A percentile compares a stretch with the other conserved stretches of the same genome.
phyloP scores from a whole-genome alignment of 345 rosid genomes.

The Nephelium lappaceum region DNA sequence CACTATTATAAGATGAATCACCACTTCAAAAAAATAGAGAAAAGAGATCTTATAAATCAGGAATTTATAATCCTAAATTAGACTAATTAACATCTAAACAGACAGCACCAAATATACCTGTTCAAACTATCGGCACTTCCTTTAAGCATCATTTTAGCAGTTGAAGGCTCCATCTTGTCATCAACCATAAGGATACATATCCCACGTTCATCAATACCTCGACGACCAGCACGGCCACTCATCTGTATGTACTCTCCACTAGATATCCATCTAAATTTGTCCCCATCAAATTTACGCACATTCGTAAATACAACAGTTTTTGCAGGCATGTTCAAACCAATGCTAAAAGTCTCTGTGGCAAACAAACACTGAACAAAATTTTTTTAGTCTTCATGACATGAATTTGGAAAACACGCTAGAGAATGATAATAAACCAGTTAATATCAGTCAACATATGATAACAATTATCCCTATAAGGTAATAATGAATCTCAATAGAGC shows the following conservation, averaged over 20 bases:
- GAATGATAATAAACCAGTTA: neutral
- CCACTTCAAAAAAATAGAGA: neutral
- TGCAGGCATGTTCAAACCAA: constrained; percentile 99
- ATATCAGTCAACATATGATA: neutral
- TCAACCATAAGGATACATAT: constrained; percentile 96
- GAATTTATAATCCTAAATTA: neutral
- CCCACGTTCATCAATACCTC: constrained; percentile 97
- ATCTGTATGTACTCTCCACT: constrained; percentile 98
- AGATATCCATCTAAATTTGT: constrained; percentile 97
- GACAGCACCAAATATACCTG: constrained; percentile 57
- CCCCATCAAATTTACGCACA: constrained; percentile 98
- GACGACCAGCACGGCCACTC: constrained; percentile 99
- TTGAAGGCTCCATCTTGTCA: constrained; percentile 94
- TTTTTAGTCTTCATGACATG: constrained; percentile 26
- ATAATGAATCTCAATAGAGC: constrained; percentile 1
- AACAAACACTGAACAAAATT: constrained; percentile 75
- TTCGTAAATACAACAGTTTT: constrained; percentile 97
- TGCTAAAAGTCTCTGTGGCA: constrained; percentile 99
- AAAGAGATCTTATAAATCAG: neutral
- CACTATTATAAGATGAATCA: neutral
- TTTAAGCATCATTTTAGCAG: constrained; percentile 92
- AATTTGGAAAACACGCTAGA: constrained; percentile 2
- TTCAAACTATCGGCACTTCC: constrained; percentile 96
- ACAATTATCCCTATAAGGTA: neutral
- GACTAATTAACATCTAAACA: neutral